Evolutionary conservation across 441 rosid genomes (phyloP), one percentile per base, ranked within the genome.

Genomic region (Melastoma candidum): DNA sequence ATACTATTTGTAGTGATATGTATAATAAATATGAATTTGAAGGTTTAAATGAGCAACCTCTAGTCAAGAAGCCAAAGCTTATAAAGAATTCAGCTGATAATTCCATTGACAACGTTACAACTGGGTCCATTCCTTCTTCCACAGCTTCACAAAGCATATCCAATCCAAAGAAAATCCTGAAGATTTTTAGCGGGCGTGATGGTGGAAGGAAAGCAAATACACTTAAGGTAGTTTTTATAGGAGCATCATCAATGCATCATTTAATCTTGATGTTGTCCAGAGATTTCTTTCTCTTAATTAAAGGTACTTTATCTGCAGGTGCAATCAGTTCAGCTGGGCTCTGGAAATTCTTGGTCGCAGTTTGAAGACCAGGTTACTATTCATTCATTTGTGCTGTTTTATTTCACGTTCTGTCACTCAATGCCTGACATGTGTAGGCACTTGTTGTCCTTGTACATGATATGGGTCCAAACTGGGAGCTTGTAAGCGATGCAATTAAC

Each of bases 401-500:
- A 61, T 22, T 60, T 52, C 43, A 60, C 44, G 41, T 46, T 26
- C 54, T 41, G 12, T 58, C 53, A 49, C 54, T 67, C 48, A 71
- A 41, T 12, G 39, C 32, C 36, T 50, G 50, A 49, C 12, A 51
- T 63, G 63, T 39, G 63, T 65, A 95, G 99, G 99, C 99, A 46
- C 98, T 95, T 66, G 95, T 95, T 54, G 99, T 92, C 65, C 92
- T 95, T 65, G 98, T 95, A 49, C 99, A 95, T 66, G 99, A 95
- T 67, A 78, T 95, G 98, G 99, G 99, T 63, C 99, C 95, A 45
- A 92, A 88, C 60, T 95, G 98, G 99, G 99, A 88, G 82, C 96
- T 95, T 74, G 83, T 95, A 46, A 88, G 99, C 70, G 99, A 95
- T 76, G 96, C 95, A 49, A 75, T 95, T 71, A 95, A 92, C 68